These are phyloP conservation scores for Schwanniomyces polymorphus DNA, from an alignment of 805 yeast species.

Conservation along the genomic window DNA sequence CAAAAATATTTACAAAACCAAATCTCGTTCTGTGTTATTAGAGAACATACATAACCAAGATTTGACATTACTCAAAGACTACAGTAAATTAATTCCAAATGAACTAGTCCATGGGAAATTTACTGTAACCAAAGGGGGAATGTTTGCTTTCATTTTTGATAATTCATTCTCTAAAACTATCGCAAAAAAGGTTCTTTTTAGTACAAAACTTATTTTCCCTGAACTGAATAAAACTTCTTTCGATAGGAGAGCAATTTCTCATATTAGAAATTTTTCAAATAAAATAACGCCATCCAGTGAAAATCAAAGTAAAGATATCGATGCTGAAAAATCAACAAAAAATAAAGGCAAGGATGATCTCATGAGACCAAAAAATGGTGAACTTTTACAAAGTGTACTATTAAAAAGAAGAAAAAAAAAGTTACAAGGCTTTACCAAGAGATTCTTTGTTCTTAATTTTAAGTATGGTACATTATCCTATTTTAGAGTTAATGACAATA, in stretches of 20 bases:
- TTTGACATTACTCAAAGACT: slow-evolving; percentile 54
- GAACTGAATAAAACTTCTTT: not conserved
- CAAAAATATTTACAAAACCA: slow-evolving; percentile 25
- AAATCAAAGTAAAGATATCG: not conserved
- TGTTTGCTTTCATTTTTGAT: slow-evolving; percentile 87
- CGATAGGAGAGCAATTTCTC: not conserved
- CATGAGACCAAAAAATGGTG: slow-evolving; percentile 56
- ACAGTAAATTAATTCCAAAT: slow-evolving; percentile 53
- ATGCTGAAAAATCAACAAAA: not conserved
- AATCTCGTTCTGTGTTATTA: slow-evolving; percentile 39
- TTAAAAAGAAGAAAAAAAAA: slow-evolving; percentile 78
- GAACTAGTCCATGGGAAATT: slow-evolving; percentile 63
- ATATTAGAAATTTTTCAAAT: not conserved
- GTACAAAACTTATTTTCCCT: slow-evolving; percentile 24
- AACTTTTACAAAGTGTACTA: slow-evolving; percentile 74
- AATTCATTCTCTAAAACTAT: slow-evolving; percentile 86
- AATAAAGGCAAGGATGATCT: slow-evolving; percentile 8
- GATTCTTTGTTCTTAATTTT: slow-evolving; percentile 82
- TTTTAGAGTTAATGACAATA: slow-evolving; percentile 69
- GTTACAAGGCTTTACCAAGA: slow-evolving; percentile 80
- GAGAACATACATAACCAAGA: slow-evolving; percentile 40
- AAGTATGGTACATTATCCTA: slow-evolving; percentile 83
- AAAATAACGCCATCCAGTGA: not conserved
- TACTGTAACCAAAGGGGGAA: slow-evolving; percentile 61
- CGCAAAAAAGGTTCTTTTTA: slow-evolving; percentile 76